Base-by-base conservation (phyloP, 805 yeast species). In the Nakazawaea laoshanensis region DNA sequence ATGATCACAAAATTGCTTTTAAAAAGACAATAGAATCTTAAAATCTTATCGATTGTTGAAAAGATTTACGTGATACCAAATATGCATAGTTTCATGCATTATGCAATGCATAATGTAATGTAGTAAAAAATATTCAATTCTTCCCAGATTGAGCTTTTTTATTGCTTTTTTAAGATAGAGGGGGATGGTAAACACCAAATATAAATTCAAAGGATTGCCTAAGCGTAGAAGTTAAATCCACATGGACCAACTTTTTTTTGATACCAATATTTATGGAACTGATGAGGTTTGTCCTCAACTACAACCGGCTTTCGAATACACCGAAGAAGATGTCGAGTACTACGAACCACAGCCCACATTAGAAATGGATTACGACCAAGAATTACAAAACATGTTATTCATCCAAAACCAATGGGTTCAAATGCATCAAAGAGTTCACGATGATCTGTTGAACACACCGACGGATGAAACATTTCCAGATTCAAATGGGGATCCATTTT, bases 201-300 rank as follows among this genome's bases (percentile, higher is more conserved):
- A n/a, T n/a, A n/a, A n/a, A n/a, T n/a, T n/a, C n/a, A 20, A 20
- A 10, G 22, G 22, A 20, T 20, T 7, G 22, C 22, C 10, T 20
- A 20, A 20, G 22, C 22, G 22, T 20, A 20, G 10, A 20, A 10
- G 7, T n/a, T n/a, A n/a, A n/a, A n/a, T n/a, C n/a, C n/a, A n/a
- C n/a, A 32, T 32, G 36, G 36, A 32, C 11, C 27, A 32, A 17
- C 31, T 27, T 18, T 22, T 20, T 13, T 27, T 27, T 17, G 36
- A 32, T 18, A 32, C 26, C 21, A 32, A 22, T 18, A 21, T 32
- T 16, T 32, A 32, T 14, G 12, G n/a, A 9, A 9, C 26, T 13
- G 10, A 20, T 11, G 23, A 8, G 11, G 11, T 22, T 16, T 10
- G 14, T 3, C 20, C 16, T 12, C 35, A 26, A 26, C 22, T 33